Evolutionary conservation across 2,329 filamentous ascomycete genomes (phyloP).

Genomic region (Septoria petroselini): DNA sequence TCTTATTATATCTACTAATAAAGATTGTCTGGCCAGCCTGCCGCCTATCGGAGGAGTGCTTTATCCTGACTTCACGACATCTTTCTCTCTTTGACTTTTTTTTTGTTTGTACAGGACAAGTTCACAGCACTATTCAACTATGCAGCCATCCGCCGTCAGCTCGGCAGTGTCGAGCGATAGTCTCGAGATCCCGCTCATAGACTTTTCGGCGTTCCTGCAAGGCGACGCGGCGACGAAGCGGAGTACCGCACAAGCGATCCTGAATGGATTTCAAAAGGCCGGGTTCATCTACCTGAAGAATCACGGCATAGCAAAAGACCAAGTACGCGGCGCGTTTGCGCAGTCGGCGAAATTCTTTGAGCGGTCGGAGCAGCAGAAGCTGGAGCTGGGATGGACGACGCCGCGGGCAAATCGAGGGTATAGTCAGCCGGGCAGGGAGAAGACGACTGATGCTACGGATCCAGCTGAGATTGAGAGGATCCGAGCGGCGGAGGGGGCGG

Average conservation of each 20-base stretch:
- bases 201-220: constrained; percentile 67
- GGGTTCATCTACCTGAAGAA: constrained; percentile 89
- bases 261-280: constrained; percentile 76
- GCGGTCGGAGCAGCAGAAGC: constrained; percentile 60
- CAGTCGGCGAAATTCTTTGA: constrained; percentile 68
- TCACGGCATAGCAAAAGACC: constrained; percentile 62
- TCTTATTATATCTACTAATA: constrained; percentile 15
- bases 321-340: constrained; percentile 29
- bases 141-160: constrained; percentile 29
- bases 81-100: not conserved
- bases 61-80: constrained; percentile 20
- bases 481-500: constrained; percentile 49
- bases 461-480: constrained; percentile 56
- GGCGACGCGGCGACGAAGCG: constrained; percentile 52
- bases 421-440: constrained; percentile 59
- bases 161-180: constrained; percentile 34
- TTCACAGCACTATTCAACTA: constrained; percentile 7
- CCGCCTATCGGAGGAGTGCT: constrained; percentile 13
- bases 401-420: constrained; percentile 51
- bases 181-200: constrained; percentile 56
- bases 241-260: constrained; percentile 64
- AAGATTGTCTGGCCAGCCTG: constrained; percentile 5
- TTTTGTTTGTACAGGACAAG: not conserved
- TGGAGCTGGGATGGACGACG: constrained; percentile 62
- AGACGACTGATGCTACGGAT: constrained; percentile 60